phyloP scores from a whole-genome alignment of 768 basidiomycete species.

The Suillus tomentosus region DNA sequence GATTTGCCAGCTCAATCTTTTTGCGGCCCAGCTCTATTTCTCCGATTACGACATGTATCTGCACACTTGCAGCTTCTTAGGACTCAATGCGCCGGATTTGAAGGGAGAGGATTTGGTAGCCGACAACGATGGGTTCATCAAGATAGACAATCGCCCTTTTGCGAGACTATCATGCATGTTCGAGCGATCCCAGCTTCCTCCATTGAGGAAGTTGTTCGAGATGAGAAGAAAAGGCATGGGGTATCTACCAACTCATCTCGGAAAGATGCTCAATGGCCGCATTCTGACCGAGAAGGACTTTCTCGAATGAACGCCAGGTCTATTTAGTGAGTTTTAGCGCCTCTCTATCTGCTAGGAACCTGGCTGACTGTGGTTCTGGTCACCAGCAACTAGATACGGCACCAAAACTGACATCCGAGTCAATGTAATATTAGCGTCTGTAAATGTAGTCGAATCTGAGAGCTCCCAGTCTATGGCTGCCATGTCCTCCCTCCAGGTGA shows the following conservation, averaged over 20 bases:
- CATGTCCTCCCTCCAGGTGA: no score
- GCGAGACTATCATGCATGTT: constrained; percentile 7
- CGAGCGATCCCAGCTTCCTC: constrained; percentile 17
- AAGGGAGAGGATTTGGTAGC: constrained; percentile 12
- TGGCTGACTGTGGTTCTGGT: background rate
- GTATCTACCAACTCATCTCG: constrained; percentile 43
- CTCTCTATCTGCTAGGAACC: background rate
- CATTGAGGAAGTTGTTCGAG: constrained; percentile 35
- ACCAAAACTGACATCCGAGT: no score
- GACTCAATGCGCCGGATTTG: constrained; percentile 25
- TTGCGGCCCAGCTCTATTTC: constrained; percentile 36
- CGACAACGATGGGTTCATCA: constrained; percentile 27
- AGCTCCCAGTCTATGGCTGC: no score
- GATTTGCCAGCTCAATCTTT: constrained; percentile 31
- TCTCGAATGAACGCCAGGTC: background rate
- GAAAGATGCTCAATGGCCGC: constrained; percentile 37
- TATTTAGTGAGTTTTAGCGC: background rate
- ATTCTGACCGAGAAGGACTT: constrained; percentile 31
- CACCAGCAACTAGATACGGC: background rate
- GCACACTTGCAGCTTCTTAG: constrained; percentile 30
- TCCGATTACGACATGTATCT: constrained; percentile 29
- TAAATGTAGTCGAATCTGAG: background rate
- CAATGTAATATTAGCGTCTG: background rate
- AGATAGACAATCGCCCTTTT: constrained; percentile 16
- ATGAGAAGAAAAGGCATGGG: constrained; percentile 42